A percentile compares a stretch with the other conserved stretches of the same genome.
These are phyloP conservation scores for Coemansia sp. DNA, from an alignment of 192 early-diverging fungal species.

Conservation along the genomic window DNA sequence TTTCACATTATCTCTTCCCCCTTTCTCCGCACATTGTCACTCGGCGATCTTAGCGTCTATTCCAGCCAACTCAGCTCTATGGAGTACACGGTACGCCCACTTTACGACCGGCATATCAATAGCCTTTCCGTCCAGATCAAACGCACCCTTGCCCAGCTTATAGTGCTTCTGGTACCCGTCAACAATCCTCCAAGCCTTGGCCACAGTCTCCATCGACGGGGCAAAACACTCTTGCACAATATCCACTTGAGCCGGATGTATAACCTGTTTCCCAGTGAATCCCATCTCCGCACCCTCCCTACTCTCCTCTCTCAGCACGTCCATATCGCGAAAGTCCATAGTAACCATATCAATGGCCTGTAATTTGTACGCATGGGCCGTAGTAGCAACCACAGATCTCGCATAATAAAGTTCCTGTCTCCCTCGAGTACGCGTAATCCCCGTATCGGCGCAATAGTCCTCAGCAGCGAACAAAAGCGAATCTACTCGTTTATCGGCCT, in stretches of 20 bases:
- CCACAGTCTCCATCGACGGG: slow-evolving; percentile 70
- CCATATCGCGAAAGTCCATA: slow-evolving; percentile 79
- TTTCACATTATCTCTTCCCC: neutral
- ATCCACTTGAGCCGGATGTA: slow-evolving; percentile 90
- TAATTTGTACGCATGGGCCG: slow-evolving; percentile 81
- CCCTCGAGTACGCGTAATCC: slow-evolving; percentile 72
- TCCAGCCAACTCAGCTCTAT: slow-evolving; percentile 66
- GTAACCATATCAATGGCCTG: slow-evolving; percentile 97
- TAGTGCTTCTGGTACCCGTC: slow-evolving; percentile 69
- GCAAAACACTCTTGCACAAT: slow-evolving; percentile 79
- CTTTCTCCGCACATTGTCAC: neutral
- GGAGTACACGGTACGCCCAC: slow-evolving; percentile 82
- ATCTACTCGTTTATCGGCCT: slow-evolving; percentile 75
- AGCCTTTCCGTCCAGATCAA: slow-evolving; percentile 91
- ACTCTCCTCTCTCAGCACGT: slow-evolving; percentile 79
- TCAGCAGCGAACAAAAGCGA: slow-evolving; percentile 92
- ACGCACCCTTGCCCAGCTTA: slow-evolving; percentile 83
- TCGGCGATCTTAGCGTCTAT: slow-evolving; percentile 9
- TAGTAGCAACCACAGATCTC: slow-evolving; percentile 76
- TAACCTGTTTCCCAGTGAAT: slow-evolving; percentile 95
- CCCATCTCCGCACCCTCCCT: slow-evolving; percentile 88
- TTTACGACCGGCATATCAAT: slow-evolving; percentile 91
- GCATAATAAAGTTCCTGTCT: slow-evolving; percentile 82
- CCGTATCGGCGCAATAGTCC: slow-evolving; percentile 92
- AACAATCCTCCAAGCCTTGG: slow-evolving; percentile 72